Evolutionary conservation across 495 filamentous ascomycete genomes (phyloP).

Genomic region (Cairneyella variabilis): DNA sequence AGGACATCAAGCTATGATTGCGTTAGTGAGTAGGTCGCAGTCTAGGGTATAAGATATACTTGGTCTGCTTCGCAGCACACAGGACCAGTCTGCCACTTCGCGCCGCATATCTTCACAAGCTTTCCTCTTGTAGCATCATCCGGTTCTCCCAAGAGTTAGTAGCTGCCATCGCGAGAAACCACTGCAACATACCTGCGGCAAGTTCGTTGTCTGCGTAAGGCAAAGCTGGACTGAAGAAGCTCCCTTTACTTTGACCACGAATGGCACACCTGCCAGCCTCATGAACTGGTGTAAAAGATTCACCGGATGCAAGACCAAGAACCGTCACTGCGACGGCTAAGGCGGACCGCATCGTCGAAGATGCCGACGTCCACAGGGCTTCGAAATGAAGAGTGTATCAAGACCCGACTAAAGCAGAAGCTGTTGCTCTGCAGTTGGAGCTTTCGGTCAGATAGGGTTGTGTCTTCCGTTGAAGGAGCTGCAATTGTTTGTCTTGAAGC

Average conservation of each 20-base stretch:
- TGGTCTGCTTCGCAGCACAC: slow-evolving; percentile 85
- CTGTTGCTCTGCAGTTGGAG: no score
- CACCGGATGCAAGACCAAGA: slow-evolving; percentile 17
- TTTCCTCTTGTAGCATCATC: slow-evolving; percentile 63
- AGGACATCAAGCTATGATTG: slow-evolving; percentile 66
- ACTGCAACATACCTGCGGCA: no score
- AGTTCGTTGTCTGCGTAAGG: slow-evolving; percentile 92
- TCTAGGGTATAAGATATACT: slow-evolving; percentile 37
- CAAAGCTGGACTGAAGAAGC: slow-evolving; percentile 81
- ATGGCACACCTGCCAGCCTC: slow-evolving; percentile 89
- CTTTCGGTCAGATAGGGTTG: no score
- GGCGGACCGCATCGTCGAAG: no score
- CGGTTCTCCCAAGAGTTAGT: no score
- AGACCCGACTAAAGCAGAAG: no score
- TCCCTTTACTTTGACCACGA: slow-evolving; percentile 78
- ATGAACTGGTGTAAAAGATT: slow-evolving; percentile 57
- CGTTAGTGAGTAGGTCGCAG: slow-evolving; percentile 2
- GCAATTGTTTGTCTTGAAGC: no score
- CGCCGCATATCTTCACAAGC: slow-evolving; percentile 80
- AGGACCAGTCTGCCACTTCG: slow-evolving; percentile 73
- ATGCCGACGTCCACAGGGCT: no score
- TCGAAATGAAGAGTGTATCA: background rate
- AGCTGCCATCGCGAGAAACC: no score
- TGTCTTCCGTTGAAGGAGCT: no score
- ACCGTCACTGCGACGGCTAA: slow-evolving; percentile 14